Evolutionary conservation across 2,329 filamentous ascomycete genomes (phyloP).

Genomic region (Ceratocystis papillata): DNA sequence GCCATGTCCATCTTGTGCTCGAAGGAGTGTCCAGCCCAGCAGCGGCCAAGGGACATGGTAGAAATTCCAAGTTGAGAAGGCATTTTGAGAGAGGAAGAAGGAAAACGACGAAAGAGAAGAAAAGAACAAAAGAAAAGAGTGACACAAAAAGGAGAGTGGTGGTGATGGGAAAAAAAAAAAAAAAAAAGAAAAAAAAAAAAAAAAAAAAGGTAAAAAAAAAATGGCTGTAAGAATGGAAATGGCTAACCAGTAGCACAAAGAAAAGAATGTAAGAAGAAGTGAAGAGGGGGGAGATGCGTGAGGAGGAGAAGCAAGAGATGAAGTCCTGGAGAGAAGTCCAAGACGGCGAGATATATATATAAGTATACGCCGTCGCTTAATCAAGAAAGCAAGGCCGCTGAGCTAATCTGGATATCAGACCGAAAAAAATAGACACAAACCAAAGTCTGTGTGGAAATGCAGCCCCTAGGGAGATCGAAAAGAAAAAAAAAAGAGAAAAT

Average conservation of each 20-base stretch:
- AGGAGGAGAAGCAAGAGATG: neutral
- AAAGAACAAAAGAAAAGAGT: neutral
- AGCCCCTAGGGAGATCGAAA: no score
- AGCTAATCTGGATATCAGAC: neutral
- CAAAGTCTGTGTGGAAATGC: conserved; percentile 8
- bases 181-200: neutral
- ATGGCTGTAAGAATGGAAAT: neutral
- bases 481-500: neutral
- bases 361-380: neutral
- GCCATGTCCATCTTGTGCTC: conserved; percentile 59
- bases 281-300: conserved; percentile 12
- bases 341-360: conserved; percentile 11
- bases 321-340: neutral
- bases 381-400: no score
- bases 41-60: conserved; percentile 65
- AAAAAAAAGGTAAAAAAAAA: neutral
- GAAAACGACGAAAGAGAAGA: neutral
- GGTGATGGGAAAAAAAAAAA: neutral
- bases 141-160: neutral
- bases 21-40: conserved; percentile 55
- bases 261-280: conserved; percentile 12
- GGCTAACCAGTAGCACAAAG: conserved; percentile 10
- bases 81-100: conserved; percentile 32
- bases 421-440: neutral
- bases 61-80: conserved; percentile 55